Percentiles rank a stretch among this genome's conserved stretches.
Evolutionary conservation across 23 red algal genomes (phyloP).

Genomic region (Gracilariopsis chorda): DNA sequence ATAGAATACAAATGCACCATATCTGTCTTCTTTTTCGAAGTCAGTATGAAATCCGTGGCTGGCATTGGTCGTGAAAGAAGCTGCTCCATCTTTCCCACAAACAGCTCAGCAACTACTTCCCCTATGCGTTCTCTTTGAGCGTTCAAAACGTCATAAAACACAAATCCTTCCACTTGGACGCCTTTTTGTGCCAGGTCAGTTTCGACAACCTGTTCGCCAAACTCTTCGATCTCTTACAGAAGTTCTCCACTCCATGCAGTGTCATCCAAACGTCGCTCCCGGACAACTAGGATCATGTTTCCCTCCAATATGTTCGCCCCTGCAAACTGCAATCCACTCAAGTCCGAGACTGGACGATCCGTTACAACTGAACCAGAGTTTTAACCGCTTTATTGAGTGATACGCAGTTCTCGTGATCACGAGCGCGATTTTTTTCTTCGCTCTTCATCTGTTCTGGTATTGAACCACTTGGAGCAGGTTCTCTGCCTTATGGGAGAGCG

Average conservation of each 20-base stretch:
- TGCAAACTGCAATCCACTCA: neutral
- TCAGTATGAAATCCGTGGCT: neutral
- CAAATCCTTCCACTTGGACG: neutral
- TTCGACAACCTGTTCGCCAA: constrained; percentile 29
- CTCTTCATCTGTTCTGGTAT: neutral
- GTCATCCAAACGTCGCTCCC: neutral
- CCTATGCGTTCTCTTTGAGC: constrained; percentile 17
- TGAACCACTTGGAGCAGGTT: neutral
- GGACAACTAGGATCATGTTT: neutral
- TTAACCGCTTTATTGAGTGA: too few relatives aligned
- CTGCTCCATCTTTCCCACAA: constrained; percentile 15
- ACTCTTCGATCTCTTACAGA: neutral
- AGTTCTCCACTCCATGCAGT: constrained; percentile 2
- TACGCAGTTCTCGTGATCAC: constrained; percentile 26
- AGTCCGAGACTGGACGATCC: too few relatives aligned
- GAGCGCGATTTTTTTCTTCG: neutral
- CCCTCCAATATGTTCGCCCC: constrained; percentile 2
- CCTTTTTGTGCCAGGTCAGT: neutral
- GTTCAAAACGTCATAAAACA: constrained; percentile 39
- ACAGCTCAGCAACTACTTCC: constrained; percentile 15
- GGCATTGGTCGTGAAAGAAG: constrained; percentile 24
- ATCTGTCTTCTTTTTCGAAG: neutral
- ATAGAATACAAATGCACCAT: constrained; percentile 16
- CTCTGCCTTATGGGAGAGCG: neutral
- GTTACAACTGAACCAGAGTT: too few relatives aligned